These are phyloP conservation scores for Agaricales sp. DNA, from an alignment of 1,284 basidiomycete genomes.

Conservation along the genomic window DNA sequence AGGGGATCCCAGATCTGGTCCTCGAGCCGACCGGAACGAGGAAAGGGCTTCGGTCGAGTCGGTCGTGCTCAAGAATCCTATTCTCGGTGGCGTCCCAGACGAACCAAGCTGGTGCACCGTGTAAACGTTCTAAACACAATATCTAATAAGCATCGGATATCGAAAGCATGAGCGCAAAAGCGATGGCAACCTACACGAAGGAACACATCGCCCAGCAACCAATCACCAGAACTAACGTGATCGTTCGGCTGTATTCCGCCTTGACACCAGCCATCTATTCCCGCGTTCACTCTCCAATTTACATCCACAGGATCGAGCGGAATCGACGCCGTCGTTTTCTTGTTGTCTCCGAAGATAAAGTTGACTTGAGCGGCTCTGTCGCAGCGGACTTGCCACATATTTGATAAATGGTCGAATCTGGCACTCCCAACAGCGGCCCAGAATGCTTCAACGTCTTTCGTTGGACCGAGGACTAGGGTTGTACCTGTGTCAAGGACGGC, in stretches of 20 bases:
- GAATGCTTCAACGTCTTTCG: constrained; percentile 37
- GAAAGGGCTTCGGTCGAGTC: constrained; percentile 25
- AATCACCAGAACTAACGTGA: constrained; percentile 51
- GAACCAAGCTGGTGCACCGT: constrained; percentile 36
- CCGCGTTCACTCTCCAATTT: constrained; percentile 33
- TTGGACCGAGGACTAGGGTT: constrained; percentile 45
- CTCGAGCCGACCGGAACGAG: constrained; percentile 32
- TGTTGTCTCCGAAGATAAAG: constrained; percentile 34
- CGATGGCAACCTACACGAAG: constrained; percentile 31
- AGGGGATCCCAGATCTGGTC: constrained; percentile 24
- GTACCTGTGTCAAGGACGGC: constrained; percentile 51
- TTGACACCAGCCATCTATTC: constrained; percentile 39
- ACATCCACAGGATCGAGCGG: constrained; percentile 41
- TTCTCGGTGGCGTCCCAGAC: constrained; percentile 27
- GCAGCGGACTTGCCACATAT: constrained; percentile 42
- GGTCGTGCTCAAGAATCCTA: constrained; percentile 40
- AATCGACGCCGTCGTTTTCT: constrained; percentile 25
- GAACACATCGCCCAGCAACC: constrained; percentile 50
- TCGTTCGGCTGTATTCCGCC: constrained; percentile 50
- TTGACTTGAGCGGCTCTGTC: constrained; percentile 34
- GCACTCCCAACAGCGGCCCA: constrained; percentile 34
- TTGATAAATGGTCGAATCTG: constrained; percentile 25
- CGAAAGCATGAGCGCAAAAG: not conserved
- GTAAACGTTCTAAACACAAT: constrained; percentile 39
- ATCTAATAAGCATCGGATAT: not conserved